Evolutionary conservation across 2,329 filamentous ascomycete species (phyloP).

Genomic region (Nothophoma quercina): DNA sequence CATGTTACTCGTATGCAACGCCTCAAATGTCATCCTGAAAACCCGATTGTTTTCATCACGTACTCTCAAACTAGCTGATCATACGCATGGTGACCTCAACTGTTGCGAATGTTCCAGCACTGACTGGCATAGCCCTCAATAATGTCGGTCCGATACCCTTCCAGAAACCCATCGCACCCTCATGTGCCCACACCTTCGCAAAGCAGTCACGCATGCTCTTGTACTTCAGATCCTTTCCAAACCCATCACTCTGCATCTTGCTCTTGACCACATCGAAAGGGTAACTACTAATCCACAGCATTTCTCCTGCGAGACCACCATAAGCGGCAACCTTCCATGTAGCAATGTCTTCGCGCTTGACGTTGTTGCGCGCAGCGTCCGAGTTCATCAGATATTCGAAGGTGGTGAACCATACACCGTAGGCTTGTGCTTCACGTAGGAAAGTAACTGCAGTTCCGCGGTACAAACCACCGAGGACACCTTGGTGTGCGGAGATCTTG

Average conservation of each 20-base stretch:
- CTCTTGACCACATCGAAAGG: slow-evolving; percentile 98
- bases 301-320: slow-evolving; percentile 92
- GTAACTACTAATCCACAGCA: slow-evolving; percentile 91
- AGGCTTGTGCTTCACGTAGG: slow-evolving; percentile 88
- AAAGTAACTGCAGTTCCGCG: slow-evolving; percentile 87
- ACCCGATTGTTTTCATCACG: too few species aligned
- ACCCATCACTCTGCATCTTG: slow-evolving; percentile 99
- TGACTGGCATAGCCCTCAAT: slow-evolving; percentile 95
- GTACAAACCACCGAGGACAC: slow-evolving; percentile 78
- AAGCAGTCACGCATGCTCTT: slow-evolving; percentile 89
- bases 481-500: slow-evolving; percentile 76
- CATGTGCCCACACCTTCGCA: slow-evolving; percentile 76
- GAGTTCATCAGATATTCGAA: slow-evolving; percentile 97
- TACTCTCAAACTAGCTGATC: slow-evolving; percentile 27
- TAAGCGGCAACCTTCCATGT: slow-evolving; percentile 89
- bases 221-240: slow-evolving; percentile 76
- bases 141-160: slow-evolving; percentile 91
- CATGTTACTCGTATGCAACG: too few species aligned
- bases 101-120: slow-evolving; percentile 95
- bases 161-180: slow-evolving; percentile 89
- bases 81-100: slow-evolving; percentile 37
- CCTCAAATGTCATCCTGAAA: too few species aligned
- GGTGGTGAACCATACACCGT: slow-evolving; percentile 92
- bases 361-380: slow-evolving; percentile 78
- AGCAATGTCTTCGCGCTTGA: slow-evolving; percentile 79